Evolutionary conservation across 345 rosid genomes (phyloP).

Genomic region (Boechera divaricarpa): DNA sequence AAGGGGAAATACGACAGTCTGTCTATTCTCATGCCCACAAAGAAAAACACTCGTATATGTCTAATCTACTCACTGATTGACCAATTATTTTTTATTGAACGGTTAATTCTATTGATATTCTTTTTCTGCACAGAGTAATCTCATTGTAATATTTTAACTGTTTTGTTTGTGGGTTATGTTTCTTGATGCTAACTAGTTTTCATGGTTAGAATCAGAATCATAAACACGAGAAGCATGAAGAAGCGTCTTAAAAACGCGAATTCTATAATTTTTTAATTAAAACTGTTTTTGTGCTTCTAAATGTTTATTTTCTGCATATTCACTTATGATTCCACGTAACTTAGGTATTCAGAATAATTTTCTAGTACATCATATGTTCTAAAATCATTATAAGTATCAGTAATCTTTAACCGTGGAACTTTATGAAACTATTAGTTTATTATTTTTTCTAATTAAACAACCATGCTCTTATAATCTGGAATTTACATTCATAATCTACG

Average conservation of each 20-base stretch:
- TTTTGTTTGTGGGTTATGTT: not conserved
- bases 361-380: too few relatives aligned
- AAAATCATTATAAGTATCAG: too few relatives aligned
- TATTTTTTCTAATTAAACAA: not conserved
- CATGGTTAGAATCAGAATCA: not conserved
- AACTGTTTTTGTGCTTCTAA: too few relatives aligned
- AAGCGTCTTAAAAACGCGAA: too few relatives aligned
- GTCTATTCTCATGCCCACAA: conserved; percentile 17
- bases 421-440: not conserved
- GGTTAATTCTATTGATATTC: not conserved
- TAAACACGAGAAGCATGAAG: too few relatives aligned
- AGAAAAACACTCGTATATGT: conserved; percentile 18
- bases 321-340: too few relatives aligned
- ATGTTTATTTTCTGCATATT: too few relatives aligned
- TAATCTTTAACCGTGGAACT: too few relatives aligned
- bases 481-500: not conserved
- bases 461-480: not conserved
- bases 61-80: not conserved
- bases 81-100: not conserved
- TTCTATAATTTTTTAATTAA: too few relatives aligned
- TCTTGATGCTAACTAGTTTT: not conserved
- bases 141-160: not conserved
- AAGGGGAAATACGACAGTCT: conserved; percentile 38
- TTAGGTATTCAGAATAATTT: too few relatives aligned
- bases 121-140: not conserved